Evolutionary conservation across 78 protist species (phyloP), one percentile per base, ranked within the genome.

Genomic region (Pelomyxa schiedti): DNA sequence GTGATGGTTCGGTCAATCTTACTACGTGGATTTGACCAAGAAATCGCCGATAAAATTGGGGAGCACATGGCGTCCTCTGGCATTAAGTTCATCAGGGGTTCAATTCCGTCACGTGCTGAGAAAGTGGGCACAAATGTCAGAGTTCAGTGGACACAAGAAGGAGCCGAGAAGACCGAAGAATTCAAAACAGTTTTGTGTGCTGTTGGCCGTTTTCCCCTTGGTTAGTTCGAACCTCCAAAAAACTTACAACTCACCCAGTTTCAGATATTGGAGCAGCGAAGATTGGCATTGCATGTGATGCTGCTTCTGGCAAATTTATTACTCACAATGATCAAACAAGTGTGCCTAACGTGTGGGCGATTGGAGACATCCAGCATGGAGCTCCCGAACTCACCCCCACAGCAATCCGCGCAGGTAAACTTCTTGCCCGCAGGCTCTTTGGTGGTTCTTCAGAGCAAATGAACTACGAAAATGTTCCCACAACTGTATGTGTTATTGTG

Each of bases 321-420:
- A 76, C 22, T 3, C 42, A 32, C 30, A 39, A 64, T 5, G 98
- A 93, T 37, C 81, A 24, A 39, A 94, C 97, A 30, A 75, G 6
- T 30, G 95, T 87, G 42, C 68, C 77, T 32, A 24, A 87, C 80
- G 75, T 93, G 30, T 92, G 75, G 38, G 94, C 94, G 30, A 80
- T 94, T 28, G 97, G 93, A 9, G 92, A 88, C 26, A 36, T 75
- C 24, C 24, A 52, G 1, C 40, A 78, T 9, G 91, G 82, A 28
- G 72, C 68, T 1, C 84, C 84, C 24, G 97, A 95, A 80, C 93
- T 95, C 42, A 95, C 98, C 9, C 98, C 98, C 2, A 95, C 92
- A 4, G 98, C 98, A 7, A 92, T 95, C 71, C 77, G 72, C 77
- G 76, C 89, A 22, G 95, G 94, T 2, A 8, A 69, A 75, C 74